phyloP scores from a whole-genome alignment of 495 filamentous ascomycete species.

The Xanthoparmelia taractica region DNA sequence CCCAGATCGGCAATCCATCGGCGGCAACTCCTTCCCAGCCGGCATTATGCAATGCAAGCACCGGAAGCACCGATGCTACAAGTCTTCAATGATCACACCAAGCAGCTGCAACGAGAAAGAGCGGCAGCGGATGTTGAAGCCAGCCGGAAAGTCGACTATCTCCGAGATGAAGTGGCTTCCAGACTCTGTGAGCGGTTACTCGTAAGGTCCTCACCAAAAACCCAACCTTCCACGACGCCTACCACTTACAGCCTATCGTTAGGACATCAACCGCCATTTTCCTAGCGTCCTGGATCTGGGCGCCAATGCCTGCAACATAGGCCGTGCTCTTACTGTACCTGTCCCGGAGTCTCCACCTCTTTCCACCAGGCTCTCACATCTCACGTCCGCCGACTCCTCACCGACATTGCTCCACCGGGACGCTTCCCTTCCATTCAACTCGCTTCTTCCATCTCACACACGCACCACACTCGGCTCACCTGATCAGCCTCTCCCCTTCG shows the following conservation, averaged over 20 bases:
- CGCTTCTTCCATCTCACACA: slow-evolving; percentile 52
- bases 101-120: slow-evolving; percentile 85
- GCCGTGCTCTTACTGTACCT: slow-evolving; percentile 62
- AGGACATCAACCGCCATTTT: slow-evolving; percentile 89
- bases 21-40: not conserved
- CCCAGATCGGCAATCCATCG: slow-evolving; percentile 22
- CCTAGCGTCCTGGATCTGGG: slow-evolving; percentile 84
- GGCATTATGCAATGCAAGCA: slow-evolving; percentile 63
- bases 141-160: slow-evolving; percentile 77
- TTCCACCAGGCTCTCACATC: slow-evolving; percentile 54
- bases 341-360: slow-evolving; percentile 54
- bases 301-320: slow-evolving; percentile 93
- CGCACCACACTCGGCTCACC: slow-evolving; percentile 54
- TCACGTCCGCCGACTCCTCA: slow-evolving; percentile 78
- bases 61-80: slow-evolving; percentile 68
- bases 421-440: slow-evolving; percentile 65
- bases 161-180: slow-evolving; percentile 82
- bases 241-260: slow-evolving; percentile 2
- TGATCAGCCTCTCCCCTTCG: slow-evolving; percentile 68
- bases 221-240: slow-evolving; percentile 9
- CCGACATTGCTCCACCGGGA: slow-evolving; percentile 74
- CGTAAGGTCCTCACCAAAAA: slow-evolving; percentile 44
- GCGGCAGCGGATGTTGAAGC: slow-evolving; percentile 61
- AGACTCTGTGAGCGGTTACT: slow-evolving; percentile 81
- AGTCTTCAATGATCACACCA: slow-evolving; percentile 82